Base-by-base conservation (phyloP, 2,329 filamentous ascomycete genomes). In the Aspergillus fructus region DNA sequence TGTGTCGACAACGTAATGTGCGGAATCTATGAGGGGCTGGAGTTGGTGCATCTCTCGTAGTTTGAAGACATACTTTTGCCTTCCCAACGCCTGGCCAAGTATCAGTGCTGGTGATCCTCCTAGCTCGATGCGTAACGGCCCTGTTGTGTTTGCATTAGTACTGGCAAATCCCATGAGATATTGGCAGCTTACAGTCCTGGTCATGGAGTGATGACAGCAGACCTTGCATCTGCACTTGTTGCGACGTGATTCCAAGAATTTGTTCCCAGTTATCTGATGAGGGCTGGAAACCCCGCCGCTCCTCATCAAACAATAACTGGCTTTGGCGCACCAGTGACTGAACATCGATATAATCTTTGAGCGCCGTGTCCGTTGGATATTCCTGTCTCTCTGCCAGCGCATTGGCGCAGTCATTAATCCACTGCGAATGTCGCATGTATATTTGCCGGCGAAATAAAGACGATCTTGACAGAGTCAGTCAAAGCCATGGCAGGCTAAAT, bases 381-480 rank as follows among this genome's bases (percentile, higher is more conserved):
- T 62, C 57, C 2, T 42, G 33, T 5, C 27, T 57, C 12, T 45
- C 13, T 2, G 43, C 19, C 12, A 62, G 40, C 4, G 40, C 23
- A 3, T 43, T 21, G 12, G 52, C 50, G 27, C 57, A 62, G 7
- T 55, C 48, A 7, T 55, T 7, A n/a, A 62, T 56, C 57, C 57
- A 62, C 17, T 30, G 41, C 9, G 59, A 58, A 27, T 58, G 17
- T 24, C 39, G 53, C 59, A 62, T 59, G 6, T 39, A 50, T 27
- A 62, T 23, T 19, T 62, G 54, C 17, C 49, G 50, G 15, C 54
- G 54, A 19, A 62, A 59, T 24, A 57, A 30, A 2, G 59, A 59
- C 4, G 51, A 53, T 7, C 59, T 61, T 17, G 5, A 1, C 9
- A 40, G 12, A 8, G 15, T 51, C 30, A 51, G 41, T 17, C 24